phyloP scores from a whole-genome alignment of 164 flowering plant genomes.

The Dillenia suffruticosa region DNA sequence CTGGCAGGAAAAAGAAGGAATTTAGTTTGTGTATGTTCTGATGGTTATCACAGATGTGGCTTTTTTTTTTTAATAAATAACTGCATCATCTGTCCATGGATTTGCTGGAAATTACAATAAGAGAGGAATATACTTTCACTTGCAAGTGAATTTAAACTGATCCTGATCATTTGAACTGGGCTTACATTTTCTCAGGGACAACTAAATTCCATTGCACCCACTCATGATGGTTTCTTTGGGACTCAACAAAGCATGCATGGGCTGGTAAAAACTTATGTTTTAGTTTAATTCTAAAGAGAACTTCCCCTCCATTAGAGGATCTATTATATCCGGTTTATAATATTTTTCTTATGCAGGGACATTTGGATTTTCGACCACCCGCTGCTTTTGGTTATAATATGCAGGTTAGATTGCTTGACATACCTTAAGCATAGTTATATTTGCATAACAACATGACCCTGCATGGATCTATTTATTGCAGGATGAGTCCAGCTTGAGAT shows the following conservation, averaged over 20 bases:
- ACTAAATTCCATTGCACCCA: constrained; percentile 40
- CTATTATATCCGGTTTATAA: neutral
- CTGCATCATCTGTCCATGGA: too few relatives aligned
- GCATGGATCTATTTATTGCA: constrained; percentile 20
- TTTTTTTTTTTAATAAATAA: neutral
- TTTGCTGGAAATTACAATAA: too few relatives aligned
- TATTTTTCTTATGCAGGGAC: constrained; percentile 32
- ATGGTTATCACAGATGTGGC: neutral
- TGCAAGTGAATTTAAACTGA: too few relatives aligned
- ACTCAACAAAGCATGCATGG: constrained; percentile 59
- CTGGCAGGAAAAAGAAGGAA: neutral
- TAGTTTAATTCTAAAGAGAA: too few relatives aligned
- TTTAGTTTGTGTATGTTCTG: neutral
- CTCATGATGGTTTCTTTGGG: constrained; percentile 53
- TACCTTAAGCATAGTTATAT: neutral
- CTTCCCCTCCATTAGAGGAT: neutral
- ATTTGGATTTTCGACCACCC: constrained; percentile 49
- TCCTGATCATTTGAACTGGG: neutral
- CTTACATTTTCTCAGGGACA: constrained; percentile 11
- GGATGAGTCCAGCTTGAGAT: constrained; percentile 49
- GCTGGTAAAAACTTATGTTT: constrained; percentile 37
- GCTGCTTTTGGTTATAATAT: constrained; percentile 35
- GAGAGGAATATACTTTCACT: too few relatives aligned
- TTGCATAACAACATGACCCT: neutral
- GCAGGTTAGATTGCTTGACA: constrained; percentile 32